Evolutionary conservation across 2,329 filamentous ascomycete genomes (phyloP).

Genomic region (Aspergillus oerlinghausenensis): DNA sequence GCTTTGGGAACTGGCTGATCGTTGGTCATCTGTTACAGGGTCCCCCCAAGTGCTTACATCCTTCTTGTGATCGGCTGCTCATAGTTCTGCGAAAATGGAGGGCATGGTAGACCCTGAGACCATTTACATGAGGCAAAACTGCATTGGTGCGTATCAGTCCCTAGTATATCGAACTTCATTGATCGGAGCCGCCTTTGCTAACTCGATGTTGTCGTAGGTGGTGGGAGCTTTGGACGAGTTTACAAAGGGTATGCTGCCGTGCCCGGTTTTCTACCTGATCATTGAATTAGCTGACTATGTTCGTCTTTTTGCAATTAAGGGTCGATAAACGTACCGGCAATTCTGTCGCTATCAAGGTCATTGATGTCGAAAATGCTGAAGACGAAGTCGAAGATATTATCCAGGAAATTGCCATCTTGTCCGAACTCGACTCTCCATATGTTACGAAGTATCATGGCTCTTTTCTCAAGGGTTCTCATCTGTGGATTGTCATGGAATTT

Average conservation of each 20-base stretch:
- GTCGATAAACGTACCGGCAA: constrained; percentile 91
- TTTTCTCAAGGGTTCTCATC: constrained; percentile 88
- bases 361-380: constrained; percentile 97
- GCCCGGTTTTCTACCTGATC: not conserved
- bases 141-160: constrained; percentile 58
- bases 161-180: constrained; percentile 23
- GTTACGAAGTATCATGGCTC: constrained; percentile 98
- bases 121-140: constrained; percentile 89
- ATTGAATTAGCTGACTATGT: constrained; percentile 4
- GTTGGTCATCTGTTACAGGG: not conserved
- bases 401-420: constrained; percentile 95
- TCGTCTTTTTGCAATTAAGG: constrained; percentile 39
- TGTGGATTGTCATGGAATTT: constrained; percentile 99
- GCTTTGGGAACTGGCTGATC: not conserved
- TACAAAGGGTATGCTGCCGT: constrained; percentile 75
- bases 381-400: constrained; percentile 99
- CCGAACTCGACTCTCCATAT: constrained; percentile 90
- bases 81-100: constrained; percentile 33
- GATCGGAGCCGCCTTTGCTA: not conserved
- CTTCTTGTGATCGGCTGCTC: not conserved
- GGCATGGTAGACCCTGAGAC: constrained; percentile 74
- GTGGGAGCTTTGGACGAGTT: constrained; percentile 96
- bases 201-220: constrained; percentile 54
- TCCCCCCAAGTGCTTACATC: not conserved
- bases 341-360: constrained; percentile 95